Base-by-base conservation (phyloP, 257 asterid species). In the Salvia splendens region DNA sequence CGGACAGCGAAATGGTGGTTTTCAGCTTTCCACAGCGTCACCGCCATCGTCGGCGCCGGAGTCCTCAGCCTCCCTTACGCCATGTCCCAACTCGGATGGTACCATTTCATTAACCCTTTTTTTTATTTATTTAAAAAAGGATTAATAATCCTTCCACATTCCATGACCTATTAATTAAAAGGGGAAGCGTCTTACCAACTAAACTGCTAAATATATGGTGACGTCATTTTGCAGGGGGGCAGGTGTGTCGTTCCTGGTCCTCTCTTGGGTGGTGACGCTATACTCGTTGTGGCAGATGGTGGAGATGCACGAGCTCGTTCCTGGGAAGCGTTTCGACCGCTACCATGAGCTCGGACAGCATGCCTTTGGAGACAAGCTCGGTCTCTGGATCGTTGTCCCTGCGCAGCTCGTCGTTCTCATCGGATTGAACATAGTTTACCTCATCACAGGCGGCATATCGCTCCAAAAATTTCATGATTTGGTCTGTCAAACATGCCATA, bases 291-390 rank as follows among this genome's bases (percentile, higher is more conserved):
- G 64, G 64, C 64, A 58, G 24, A 58, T 58, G 64, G 64, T 58
- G 9, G 64, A 38, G 64, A 58, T 58, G 64, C 64, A 58, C 32
- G 64, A 58, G 12, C 11, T 58, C 8, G 33, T 36, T 8, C 48
- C 48, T 0, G 64, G 62, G 3, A 32, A 6, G 7, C 62, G 62
- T 0, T 56, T 80, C 8, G 62, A 56, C 68, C 68, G 88, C 7
- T 80, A 82, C 48, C 86, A 82, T 5, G 86, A 82, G 70, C 77
- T 82, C 8, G 86, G 84, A 6, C 84, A 82, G 50, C 63, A 78
- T 9, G 85, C 88, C 33, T 83, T 83, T 9, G 88, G 88, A 0
- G 62, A 78, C 14, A 83, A 70, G 42, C 84, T 80, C 1, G 88
- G 86, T 3, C 36, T 83, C 7, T 83, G 80, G 80, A 78, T 83